phyloP scores from a whole-genome alignment of 1,284 basidiomycete genomes.

The Blastosporella zonata region DNA sequence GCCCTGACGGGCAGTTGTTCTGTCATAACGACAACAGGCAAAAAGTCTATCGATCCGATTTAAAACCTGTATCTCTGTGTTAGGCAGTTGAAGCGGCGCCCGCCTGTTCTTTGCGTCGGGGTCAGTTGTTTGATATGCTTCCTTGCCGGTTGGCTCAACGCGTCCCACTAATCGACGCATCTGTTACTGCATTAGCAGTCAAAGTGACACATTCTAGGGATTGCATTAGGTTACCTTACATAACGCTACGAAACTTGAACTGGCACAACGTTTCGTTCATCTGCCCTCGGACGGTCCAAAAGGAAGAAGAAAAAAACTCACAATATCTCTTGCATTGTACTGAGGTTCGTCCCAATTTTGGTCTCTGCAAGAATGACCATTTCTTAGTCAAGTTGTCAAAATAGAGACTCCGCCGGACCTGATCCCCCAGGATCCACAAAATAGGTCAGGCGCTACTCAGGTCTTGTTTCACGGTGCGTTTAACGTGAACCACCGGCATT shows the following conservation, averaged over 20 bases:
- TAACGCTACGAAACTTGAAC: constrained; percentile 14
- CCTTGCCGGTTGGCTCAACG: constrained; percentile 6
- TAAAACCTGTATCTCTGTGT: constrained; percentile 17
- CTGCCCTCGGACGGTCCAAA: constrained; percentile 3
- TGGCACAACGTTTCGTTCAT: constrained; percentile 9
- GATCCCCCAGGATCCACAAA: constrained; percentile 39
- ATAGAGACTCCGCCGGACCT: constrained; percentile 39
- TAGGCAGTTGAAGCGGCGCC: constrained; percentile 1
- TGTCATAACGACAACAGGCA: constrained; percentile 19
- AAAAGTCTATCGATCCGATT: constrained; percentile 24
- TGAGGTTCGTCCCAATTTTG: constrained; percentile 19
- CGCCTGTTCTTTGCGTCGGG: constrained; percentile 3
- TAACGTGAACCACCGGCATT: constrained; percentile 16
- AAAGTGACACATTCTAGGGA: constrained; percentile 15
- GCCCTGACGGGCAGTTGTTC: constrained; percentile 12
- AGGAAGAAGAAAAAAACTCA: neutral
- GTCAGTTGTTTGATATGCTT: constrained; percentile 9
- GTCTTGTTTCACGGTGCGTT: constrained; percentile 13
- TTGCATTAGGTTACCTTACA: constrained; percentile 17
- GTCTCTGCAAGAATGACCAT: constrained; percentile 10
- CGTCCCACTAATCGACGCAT: constrained; percentile 14
- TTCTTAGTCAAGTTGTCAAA: constrained; percentile 26
- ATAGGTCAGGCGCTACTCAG: constrained; percentile 17
- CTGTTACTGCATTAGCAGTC: constrained; percentile 17
- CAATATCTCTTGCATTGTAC: neutral